These are phyloP conservation scores for Amanita pseudoporphyria DNA, from an alignment of 768 basidiomycete genomes.

Conservation along the genomic window DNA sequence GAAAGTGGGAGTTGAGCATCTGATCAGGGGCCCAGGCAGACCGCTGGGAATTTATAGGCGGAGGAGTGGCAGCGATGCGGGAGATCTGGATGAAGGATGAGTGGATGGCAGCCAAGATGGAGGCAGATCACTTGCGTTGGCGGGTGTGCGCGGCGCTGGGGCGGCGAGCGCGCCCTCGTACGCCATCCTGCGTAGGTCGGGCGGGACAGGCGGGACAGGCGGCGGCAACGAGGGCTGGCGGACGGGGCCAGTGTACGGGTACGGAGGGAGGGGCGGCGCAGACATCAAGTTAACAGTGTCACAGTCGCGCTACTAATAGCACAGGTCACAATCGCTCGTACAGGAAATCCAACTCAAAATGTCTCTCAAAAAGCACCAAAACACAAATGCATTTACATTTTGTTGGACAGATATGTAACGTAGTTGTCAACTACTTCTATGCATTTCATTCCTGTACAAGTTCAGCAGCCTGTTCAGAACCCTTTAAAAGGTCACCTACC, in stretches of 20 bases:
- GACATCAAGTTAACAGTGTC: no score
- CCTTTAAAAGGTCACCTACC: no score
- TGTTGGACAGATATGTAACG: no score
- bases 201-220: conserved; percentile 41
- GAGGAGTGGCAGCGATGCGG: conserved; percentile 20
- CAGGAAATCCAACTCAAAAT: no score
- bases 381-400: no score
- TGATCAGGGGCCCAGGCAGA: conserved; percentile 13
- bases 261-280: conserved; percentile 22
- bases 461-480: no score
- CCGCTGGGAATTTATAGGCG: conserved; percentile 12
- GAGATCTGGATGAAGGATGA: conserved; percentile 39
- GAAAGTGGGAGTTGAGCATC: conserved; percentile 16
- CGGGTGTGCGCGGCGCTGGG: conserved; percentile 57
- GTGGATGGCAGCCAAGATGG: conserved; percentile 41
- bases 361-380: no score
- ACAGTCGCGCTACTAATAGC: no score
- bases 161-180: conserved; percentile 50
- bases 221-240: conserved; percentile 22
- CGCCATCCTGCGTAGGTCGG: conserved; percentile 23
- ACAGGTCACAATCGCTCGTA: no score
- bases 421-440: no score
- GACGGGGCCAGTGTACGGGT: conserved; percentile 10
- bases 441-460: no score
- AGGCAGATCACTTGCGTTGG: conserved; percentile 42